Base-by-base conservation (phyloP, 2,329 filamentous ascomycete genomes). In the Aspergillus sclerotialis region DNA sequence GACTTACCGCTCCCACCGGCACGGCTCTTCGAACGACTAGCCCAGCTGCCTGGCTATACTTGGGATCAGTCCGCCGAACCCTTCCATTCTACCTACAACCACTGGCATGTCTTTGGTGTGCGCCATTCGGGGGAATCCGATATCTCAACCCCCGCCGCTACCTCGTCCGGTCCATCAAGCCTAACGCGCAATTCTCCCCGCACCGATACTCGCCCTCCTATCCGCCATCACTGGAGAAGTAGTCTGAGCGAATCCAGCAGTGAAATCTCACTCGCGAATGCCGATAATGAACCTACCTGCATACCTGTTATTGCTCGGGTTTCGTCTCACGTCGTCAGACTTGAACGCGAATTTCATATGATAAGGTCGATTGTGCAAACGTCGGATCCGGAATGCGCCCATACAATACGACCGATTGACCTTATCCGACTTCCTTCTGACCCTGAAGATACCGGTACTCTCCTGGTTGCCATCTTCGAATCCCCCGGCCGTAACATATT, bases 331-430 rank as follows among this genome's bases (percentile, higher is more conserved):
- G 74, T 82, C 11, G 68, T 94, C 33, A 79, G 89, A 6, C 78
- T 95, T 48, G 89, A 96, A 66, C 74, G 89, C 42, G 82, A 90
- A 37, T 95, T 84, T 53, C 84, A 94, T 49, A 84, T 92, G 46
- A 78, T 81, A 53, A 86, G 83, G 60, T 77, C 71, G 39, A 69
- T 94, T 31, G 78, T 80, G 25, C 70, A 75, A 36, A 78, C 79
- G 10, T 80, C 78, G 16, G 86, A 93, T 54, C 81, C 82, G 1
- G 67, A 80, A 14, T 82, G 78, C 42, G 72, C 78, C 36, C 85
- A 93, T 55, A 89, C 92, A 39, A 76, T 86, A 25, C 81, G 78
- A 38, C 87, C 88, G 1, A 68, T 96, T 36, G 86, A 94, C 44
- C 73, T 94, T 27, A 69, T 90, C 36, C 75, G 83, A 17, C 65